These are phyloP conservation scores for Irpex rosettiformis DNA, from an alignment of 1,284 basidiomycete species.

Conservation along the genomic window DNA sequence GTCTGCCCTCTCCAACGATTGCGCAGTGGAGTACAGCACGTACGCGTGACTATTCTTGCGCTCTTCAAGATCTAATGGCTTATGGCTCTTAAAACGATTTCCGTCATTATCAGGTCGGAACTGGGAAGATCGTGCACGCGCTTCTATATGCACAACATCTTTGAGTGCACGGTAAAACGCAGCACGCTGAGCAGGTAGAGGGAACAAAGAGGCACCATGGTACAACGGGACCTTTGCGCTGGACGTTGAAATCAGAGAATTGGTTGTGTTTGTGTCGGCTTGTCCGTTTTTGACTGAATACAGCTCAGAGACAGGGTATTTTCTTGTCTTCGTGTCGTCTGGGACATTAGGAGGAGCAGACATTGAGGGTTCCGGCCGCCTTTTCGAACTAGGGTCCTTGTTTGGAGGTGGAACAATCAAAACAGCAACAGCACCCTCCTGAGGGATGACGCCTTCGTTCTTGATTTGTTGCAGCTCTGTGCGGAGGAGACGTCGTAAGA, in stretches of 20 bases:
- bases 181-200: conserved; percentile 52
- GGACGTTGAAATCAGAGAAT: conserved; percentile 31
- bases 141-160: conserved; percentile 47
- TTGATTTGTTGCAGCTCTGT: conserved; percentile 53
- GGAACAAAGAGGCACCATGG: conserved; percentile 62
- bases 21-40: conserved; percentile 50
- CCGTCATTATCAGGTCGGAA: neutral
- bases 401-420: conserved; percentile 70
- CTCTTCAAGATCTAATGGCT: conserved; percentile 22
- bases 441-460: conserved; percentile 43
- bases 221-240: conserved; percentile 57
- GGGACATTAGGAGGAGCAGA: conserved; percentile 36
- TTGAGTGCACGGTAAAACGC: conserved; percentile 47
- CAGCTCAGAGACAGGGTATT: conserved; percentile 38
- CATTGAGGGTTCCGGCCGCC: conserved; percentile 39
- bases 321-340: conserved; percentile 9
- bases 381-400: conserved; percentile 44
- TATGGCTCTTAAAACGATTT: neutral
- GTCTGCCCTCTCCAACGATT: conserved; percentile 51
- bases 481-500: conserved; percentile 61
- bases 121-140: conserved; percentile 29
- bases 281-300: conserved; percentile 12
- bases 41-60: conserved; percentile 66
- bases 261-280: neutral
- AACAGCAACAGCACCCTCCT: conserved; percentile 53